Conservation (phyloP, 31 red algal species). For the Odonthalia washingtoniensis region DNA sequence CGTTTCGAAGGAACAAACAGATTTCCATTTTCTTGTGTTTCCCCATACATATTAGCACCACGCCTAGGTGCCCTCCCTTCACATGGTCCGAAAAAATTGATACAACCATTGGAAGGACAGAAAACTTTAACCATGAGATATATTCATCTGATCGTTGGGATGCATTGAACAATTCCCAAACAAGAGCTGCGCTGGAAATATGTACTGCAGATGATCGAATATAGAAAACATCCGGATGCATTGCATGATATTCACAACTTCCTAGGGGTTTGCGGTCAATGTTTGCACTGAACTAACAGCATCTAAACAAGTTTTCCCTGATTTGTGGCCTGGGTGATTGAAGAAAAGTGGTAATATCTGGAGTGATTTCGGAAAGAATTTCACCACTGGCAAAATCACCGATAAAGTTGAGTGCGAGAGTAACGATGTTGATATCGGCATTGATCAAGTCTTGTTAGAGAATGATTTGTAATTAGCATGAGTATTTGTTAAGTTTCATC, state of each 20-base stretch:
- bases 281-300: slow-evolving; percentile 84
- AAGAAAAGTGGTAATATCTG: slow-evolving; percentile 81
- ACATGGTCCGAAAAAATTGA: slow-evolving; percentile 14
- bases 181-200: slow-evolving; percentile 79
- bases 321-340: slow-evolving; percentile 71
- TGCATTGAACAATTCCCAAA: slow-evolving; percentile 67
- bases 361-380: slow-evolving; percentile 89
- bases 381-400: slow-evolving; percentile 94
- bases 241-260: slow-evolving; percentile 55
- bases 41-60: neutral
- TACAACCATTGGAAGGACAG: slow-evolving; percentile 35
- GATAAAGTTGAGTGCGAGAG: slow-evolving; percentile 88
- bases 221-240: slow-evolving; percentile 62
- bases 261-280: slow-evolving; percentile 79
- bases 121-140: slow-evolving; percentile 4
- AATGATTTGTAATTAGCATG: slow-evolving; percentile 92
- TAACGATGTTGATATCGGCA: slow-evolving; percentile 76
- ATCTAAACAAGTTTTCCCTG: slow-evolving; percentile 91
- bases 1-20: neutral
- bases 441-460: slow-evolving; percentile 84
- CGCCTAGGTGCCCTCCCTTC: neutral
- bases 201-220: slow-evolving; percentile 58
- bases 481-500: slow-evolving; percentile 89
- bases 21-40: neutral
- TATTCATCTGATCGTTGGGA: neutral